Evolutionary conservation across 139 green algal species (phyloP).

Genomic region (Astrephomene gubernaculifera): DNA sequence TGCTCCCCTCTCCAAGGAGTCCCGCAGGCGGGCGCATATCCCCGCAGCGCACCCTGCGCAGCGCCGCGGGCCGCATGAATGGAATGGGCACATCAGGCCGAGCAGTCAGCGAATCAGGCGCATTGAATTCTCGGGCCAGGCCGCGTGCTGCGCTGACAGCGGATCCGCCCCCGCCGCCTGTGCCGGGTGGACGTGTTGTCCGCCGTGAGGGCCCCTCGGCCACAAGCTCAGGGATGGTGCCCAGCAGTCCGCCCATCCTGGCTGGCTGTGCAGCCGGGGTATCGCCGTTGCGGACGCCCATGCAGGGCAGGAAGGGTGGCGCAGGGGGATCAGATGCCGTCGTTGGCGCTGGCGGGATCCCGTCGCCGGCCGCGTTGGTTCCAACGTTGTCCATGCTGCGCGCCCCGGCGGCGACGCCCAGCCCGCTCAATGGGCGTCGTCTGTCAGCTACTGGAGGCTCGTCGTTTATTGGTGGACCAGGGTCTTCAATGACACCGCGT

Average conservation of each 20-base stretch:
- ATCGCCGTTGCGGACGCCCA: not conserved
- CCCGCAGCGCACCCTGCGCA: not conserved
- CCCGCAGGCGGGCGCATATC: not conserved
- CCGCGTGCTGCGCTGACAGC: slow-evolving; percentile 1
- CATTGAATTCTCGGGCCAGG: not conserved
- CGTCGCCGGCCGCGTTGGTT: not conserved
- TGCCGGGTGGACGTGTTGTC: not conserved
- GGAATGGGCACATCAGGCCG: not conserved
- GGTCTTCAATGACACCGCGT: no score
- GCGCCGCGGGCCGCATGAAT: not conserved
- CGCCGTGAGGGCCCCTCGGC: not conserved
- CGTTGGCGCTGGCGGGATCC: not conserved
- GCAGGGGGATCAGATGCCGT: not conserved
- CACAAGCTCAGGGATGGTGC: no score
- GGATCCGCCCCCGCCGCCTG: slow-evolving; percentile 23
- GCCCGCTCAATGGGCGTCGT: no score
- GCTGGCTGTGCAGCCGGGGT: no score
- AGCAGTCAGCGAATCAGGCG: slow-evolving; percentile 25
- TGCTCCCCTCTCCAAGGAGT: no score
- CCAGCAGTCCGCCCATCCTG: no score
- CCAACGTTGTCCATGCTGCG: slow-evolving; percentile 13
- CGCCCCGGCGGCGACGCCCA: no score
- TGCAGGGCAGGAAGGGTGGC: not conserved
- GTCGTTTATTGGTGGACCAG: no score
- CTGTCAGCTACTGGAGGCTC: no score